phyloP scores from a whole-genome alignment of 495 filamentous ascomycete species.

The Aspergillus bridgeri region DNA sequence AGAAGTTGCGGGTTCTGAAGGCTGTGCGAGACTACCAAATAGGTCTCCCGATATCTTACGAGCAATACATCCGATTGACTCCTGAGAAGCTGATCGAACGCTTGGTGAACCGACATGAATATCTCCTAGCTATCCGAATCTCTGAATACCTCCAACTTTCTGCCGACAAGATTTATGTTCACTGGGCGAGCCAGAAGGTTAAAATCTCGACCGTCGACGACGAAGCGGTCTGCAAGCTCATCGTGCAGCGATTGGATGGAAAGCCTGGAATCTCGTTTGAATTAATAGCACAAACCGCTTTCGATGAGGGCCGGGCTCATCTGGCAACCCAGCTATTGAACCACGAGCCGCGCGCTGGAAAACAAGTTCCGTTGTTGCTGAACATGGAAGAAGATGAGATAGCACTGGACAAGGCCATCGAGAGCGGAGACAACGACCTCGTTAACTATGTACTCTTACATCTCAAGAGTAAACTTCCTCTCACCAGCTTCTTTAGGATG shows the following conservation, averaged over 20 bases:
- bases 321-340: constrained; percentile 89
- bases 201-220: constrained; percentile 80
- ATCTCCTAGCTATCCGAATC: constrained; percentile 85
- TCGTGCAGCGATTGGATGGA: constrained; percentile 80
- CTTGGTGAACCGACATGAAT: constrained; percentile 84
- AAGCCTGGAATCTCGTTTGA: constrained; percentile 94
- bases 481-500: constrained; percentile 88
- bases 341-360: constrained; percentile 87
- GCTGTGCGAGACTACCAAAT: constrained; percentile 88
- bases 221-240: constrained; percentile 78
- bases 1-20: constrained; percentile 87
- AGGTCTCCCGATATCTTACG: constrained; percentile 86
- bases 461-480: constrained; percentile 83
- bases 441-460: constrained; percentile 86
- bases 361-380: constrained; percentile 90
- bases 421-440: constrained; percentile 91
- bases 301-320: constrained; percentile 84
- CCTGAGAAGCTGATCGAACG: constrained; percentile 83
- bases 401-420: constrained; percentile 94
- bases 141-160: constrained; percentile 84
- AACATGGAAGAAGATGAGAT: constrained; percentile 96
- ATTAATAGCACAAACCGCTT: constrained; percentile 87
- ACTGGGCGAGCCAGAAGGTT: constrained; percentile 96
- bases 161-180: constrained; percentile 86
- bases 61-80: constrained; percentile 83